Percentiles rank a stretch among this genome's conserved stretches.
These are phyloP conservation scores for Trichoderma sp. DNA, from an alignment of 2,329 filamentous ascomycete species.

Conservation along the genomic window DNA sequence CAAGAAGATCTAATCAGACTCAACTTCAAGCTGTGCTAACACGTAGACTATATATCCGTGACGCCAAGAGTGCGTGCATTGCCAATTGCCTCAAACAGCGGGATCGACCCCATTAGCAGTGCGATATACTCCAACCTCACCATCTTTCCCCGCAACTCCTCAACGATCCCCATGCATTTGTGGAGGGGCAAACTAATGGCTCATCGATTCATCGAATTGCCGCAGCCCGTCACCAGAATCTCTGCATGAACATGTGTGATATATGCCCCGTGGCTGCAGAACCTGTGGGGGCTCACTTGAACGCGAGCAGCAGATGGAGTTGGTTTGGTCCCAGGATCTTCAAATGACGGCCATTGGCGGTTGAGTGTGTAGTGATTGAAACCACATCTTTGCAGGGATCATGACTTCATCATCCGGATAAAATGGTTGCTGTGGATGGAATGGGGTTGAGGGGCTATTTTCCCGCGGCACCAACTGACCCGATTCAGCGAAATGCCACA, in stretches of 20 bases:
- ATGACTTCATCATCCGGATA: slow-evolving; percentile 11
- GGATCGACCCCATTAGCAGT: not conserved
- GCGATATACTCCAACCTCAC: not conserved
- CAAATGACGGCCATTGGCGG: not conserved
- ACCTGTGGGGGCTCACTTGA: not conserved
- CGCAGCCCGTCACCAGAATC: not conserved
- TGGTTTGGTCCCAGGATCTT: not conserved
- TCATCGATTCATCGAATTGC: not conserved
- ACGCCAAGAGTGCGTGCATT: not conserved
- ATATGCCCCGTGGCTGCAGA: not conserved
- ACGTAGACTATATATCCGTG: not conserved
- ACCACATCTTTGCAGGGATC: not conserved
- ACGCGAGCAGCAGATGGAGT: not conserved
- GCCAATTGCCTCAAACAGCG: not conserved
- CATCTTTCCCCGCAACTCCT: slow-evolving; percentile 3
- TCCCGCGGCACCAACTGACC: not conserved
- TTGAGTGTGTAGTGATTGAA: not conserved
- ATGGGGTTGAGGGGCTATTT: not conserved
- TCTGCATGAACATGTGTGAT: slow-evolving; percentile 4
- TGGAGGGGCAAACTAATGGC: not conserved
- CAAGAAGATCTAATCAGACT: not conserved
- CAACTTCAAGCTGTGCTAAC: not conserved
- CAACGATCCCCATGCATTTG: not conserved
- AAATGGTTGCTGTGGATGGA: not conserved
- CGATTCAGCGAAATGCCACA: not conserved